phyloP scores from a whole-genome alignment of 2,329 filamentous ascomycete genomes.

The Periconia sp. region DNA sequence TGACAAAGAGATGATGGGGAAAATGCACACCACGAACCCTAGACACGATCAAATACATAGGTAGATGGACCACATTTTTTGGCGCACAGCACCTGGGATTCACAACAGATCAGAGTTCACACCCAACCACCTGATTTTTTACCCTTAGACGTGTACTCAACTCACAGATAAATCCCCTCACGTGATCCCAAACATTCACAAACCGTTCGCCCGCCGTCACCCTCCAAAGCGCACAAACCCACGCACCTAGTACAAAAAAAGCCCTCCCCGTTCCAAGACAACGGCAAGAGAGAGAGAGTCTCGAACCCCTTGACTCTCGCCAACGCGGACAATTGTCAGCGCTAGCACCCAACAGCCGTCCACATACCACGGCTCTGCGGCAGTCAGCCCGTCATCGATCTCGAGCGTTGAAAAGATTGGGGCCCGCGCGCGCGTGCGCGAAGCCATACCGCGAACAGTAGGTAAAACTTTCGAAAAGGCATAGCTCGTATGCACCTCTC shows the following conservation, averaged over 20 bases:
- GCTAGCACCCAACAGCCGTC: background rate
- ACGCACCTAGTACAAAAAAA: background rate
- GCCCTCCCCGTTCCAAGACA: background rate
- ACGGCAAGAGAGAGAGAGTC: background rate
- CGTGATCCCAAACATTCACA: too few species aligned
- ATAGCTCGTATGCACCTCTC: background rate
- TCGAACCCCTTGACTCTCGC: background rate
- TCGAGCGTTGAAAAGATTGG: background rate
- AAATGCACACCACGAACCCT: too few species aligned
- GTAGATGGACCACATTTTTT: too few species aligned
- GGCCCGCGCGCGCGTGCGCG: background rate
- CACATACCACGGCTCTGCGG: background rate
- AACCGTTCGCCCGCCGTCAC: too few species aligned
- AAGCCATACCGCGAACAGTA: background rate
- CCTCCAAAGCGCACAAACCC: background rate
- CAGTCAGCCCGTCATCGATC: background rate
- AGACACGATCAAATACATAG: too few species aligned
- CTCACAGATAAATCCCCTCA: too few species aligned
- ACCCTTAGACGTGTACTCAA: too few species aligned
- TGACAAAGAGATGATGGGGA: too few species aligned
- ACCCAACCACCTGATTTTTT: too few species aligned
- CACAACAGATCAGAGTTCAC: too few species aligned
- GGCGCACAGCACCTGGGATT: too few species aligned
- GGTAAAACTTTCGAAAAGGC: background rate
- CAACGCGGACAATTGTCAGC: background rate